Base-by-base conservation (phyloP, 352 stramenopile species). In the Lagenidium giganteum region DNA sequence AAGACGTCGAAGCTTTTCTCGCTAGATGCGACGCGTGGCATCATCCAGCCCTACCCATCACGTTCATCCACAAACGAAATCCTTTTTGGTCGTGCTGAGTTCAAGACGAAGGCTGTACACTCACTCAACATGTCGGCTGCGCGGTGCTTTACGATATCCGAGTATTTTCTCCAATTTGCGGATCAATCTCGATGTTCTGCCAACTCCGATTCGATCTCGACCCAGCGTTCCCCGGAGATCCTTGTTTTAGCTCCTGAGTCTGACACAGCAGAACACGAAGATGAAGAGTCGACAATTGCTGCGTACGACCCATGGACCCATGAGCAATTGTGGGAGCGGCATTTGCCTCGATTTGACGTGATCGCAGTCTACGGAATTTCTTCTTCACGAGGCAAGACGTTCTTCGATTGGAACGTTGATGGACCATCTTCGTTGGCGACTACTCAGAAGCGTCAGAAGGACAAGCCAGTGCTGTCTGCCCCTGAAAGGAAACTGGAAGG, bases 121-220 rank as follows among this genome's bases (percentile, higher is more conserved):
- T 54, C 67, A 8, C 57, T 59, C 9, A 87, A 93, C 47, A 48
- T 65, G 35, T 86, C 67, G 9, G 61, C 59, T 8, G 64, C 77
- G 34, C 62, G 72, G 14, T 93, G 80, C 42, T 85, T 93, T 42
- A 84, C 70, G 42, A 85, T 93, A 34, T 82, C 77, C 2, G 80
- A 93, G 56, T 93, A 83, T 44, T 93, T 93, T 45, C 29, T 93
- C 20, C 72, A 93, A 51, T 84, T 93, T 41, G 63, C 70, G 0
- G 55, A 70, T 14, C 35, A 43, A 9, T 44, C 51, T 29, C 61
- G 64, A 31, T 93, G 80, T 39, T 8, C 43, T 6, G 13, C 14
- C 8, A 9, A 25, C 2, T 9, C 22, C 7, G 36, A 34, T 6
- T 18, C 21, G 24, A 32, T n/a, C 22, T 18, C 23, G 1, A 39